These are phyloP conservation scores for Penicillium psychrosexuale DNA, from an alignment of 2,329 filamentous ascomycete species.

Conservation along the genomic window DNA sequence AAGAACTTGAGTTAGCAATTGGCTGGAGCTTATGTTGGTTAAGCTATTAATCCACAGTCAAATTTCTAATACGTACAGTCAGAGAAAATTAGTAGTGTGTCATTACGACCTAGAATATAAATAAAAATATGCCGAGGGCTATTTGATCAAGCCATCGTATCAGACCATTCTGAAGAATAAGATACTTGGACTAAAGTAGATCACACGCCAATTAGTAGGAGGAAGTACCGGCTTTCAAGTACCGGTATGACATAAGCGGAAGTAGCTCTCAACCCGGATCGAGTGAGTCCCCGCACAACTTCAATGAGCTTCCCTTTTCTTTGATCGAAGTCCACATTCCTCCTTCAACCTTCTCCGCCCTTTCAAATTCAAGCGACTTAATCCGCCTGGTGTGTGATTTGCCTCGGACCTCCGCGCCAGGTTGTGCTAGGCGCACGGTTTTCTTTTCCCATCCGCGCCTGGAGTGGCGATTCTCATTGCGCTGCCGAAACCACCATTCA, in stretches of 20 bases:
- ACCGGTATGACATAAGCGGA: conserved; percentile 24
- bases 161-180: background rate
- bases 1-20: background rate
- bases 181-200: background rate
- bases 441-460: conserved; percentile 10
- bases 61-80: background rate
- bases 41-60: background rate
- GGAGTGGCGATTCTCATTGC: conserved; percentile 19
- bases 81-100: background rate
- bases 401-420: conserved; percentile 11
- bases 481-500: conserved; percentile 2
- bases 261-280: conserved; percentile 10
- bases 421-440: conserved; percentile 14
- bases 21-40: background rate
- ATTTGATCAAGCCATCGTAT: background rate
- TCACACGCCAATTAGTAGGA: background rate
- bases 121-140: no score
- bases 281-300: conserved; percentile 16
- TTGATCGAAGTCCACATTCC: conserved; percentile 8
- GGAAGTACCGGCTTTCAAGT: background rate
- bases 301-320: conserved; percentile 16
- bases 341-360: background rate
- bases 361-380: background rate
- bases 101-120: background rate
- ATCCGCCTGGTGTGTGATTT: conserved; percentile 6